Evolutionary conservation across 1,284 basidiomycete species (phyloP), one percentile per base, ranked within the genome.

Genomic region (Leccinum pallidistipes): DNA sequence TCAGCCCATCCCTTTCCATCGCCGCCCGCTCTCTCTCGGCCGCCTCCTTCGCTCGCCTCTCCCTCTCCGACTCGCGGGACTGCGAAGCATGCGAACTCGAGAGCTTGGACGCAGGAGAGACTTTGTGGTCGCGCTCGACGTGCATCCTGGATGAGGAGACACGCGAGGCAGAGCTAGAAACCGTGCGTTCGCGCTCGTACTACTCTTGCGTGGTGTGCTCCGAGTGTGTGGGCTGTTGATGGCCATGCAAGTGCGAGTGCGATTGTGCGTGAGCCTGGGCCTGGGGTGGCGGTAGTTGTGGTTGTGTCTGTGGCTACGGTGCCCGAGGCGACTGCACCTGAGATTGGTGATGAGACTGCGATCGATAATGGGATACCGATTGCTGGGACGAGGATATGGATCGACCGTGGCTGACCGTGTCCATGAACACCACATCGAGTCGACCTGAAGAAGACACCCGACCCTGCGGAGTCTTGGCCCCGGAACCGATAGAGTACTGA

Each of bases 111-210:
- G 71, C 53, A 16, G 57, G 16, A 16, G 74, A 68, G 1, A 27
- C 31, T 53, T 62, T 75, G n/a, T 71, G 63, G 47, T 74, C 74
- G 14, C 63, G 74, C 31, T 74, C 74, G 31, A 61, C 54, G 5
- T 70, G 69, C 6, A 55, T 60, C 18, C 58, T 57, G n/a, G 68
- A 67, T 29, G 74, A 69, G 12, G 71, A 71, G 51, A 62, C 31
- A 40, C 66, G 71, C 16, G 71, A 74, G 3, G 71, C 55, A 32
- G 70, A 72, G 14, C 52, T 74, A 2, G 71, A 69, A 10, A 65
- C 14, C 21, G 60, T 64, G 8, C 59, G 74, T 45, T 73, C 69
- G 55, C 59, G 66, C 27, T 73, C 72, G 1, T 56, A 24, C 24
- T 24, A 16, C 50, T 74, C 71, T 11, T 69, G 58, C 47, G 21